These are phyloP conservation scores for Venturia aucupariae DNA, from an alignment of 2,329 filamentous ascomycete species.

Conservation along the genomic window DNA sequence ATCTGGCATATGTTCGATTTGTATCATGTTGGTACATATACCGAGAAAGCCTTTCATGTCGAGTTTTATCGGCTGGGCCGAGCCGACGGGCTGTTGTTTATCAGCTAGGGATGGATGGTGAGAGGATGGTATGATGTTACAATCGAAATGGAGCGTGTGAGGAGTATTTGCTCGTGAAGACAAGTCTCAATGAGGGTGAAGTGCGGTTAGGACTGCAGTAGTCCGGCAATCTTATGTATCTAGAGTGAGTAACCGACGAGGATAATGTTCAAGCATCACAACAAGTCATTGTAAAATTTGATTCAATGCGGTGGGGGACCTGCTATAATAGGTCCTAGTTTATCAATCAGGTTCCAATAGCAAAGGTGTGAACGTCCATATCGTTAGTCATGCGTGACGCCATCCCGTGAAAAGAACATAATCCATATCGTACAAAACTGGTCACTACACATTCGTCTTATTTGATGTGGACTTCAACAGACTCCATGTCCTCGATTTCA, in stretches of 20 bases:
- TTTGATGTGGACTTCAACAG: slow-evolving; percentile 12
- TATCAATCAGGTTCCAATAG: neutral
- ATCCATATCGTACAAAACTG: neutral
- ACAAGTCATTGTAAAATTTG: neutral
- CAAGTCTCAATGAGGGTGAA: too few species aligned
- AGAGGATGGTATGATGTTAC: too few species aligned
- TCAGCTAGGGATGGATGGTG: too few species aligned
- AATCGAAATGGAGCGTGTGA: too few species aligned
- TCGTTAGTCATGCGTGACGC: neutral
- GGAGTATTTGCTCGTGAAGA: too few species aligned
- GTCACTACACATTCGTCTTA: neutral
- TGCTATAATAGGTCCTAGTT: neutral
- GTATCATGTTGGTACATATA: too few species aligned
- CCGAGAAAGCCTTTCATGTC: too few species aligned
- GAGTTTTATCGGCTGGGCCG: too few species aligned
- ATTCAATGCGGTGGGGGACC: neutral
- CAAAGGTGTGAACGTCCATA: neutral
- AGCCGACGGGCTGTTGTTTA: too few species aligned
- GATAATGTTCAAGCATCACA: neutral
- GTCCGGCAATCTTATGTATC: too few species aligned
- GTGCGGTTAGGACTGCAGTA: too few species aligned
- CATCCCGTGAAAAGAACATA: neutral
- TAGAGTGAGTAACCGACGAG: neutral
- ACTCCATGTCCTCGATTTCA: slow-evolving; percentile 26
- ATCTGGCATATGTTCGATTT: too few species aligned